A percentile compares a stretch with the other conserved stretches of the same genome.
These are phyloP conservation scores for Jackrogersella multiformis DNA, from an alignment of 495 filamentous ascomycete species.

Conservation along the genomic window DNA sequence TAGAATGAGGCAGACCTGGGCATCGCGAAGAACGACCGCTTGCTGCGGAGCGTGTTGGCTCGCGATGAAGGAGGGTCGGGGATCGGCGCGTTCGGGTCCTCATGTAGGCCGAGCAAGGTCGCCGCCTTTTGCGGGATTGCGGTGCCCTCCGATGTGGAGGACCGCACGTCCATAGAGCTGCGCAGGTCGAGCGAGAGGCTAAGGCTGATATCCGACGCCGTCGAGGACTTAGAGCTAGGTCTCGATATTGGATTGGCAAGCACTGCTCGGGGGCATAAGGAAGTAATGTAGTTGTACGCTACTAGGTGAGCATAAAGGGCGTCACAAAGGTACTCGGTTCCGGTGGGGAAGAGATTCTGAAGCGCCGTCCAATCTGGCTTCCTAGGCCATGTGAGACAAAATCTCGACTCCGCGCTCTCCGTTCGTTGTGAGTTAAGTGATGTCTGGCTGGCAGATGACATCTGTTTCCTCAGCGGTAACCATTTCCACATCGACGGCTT, in stretches of 20 bases:
- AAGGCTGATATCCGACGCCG: conserved; percentile 24
- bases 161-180: conserved; percentile 28
- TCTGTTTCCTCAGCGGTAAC: conserved; percentile 33
- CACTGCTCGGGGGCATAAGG: conserved; percentile 47
- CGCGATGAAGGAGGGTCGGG: conserved; percentile 36
- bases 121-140: conserved; percentile 54
- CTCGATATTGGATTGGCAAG: conserved; percentile 32
- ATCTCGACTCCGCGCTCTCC: conserved; percentile 22
- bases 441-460: conserved; percentile 14
- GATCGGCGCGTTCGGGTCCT: conserved; percentile 33
- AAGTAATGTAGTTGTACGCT: conserved; percentile 68
- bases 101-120: conserved; percentile 51
- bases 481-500: conserved; percentile 43
- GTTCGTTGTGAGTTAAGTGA: conserved; percentile 27
- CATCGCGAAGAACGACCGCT: conserved; percentile 31
- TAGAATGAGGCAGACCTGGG: conserved; percentile 16
- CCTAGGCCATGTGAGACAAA: conserved; percentile 23
- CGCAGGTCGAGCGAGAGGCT: conserved; percentile 28
- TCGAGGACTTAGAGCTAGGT: conserved; percentile 29
- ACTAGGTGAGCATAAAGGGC: conserved; percentile 72
- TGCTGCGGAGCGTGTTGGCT: conserved; percentile 31
- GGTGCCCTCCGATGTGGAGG: conserved; percentile 26
- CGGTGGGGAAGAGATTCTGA: conserved; percentile 65
- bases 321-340: conserved; percentile 64
- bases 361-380: conserved; percentile 58